Base-by-base conservation (phyloP, 1,139 yeast genomes). In the Sugiyamaella neomexicana region DNA sequence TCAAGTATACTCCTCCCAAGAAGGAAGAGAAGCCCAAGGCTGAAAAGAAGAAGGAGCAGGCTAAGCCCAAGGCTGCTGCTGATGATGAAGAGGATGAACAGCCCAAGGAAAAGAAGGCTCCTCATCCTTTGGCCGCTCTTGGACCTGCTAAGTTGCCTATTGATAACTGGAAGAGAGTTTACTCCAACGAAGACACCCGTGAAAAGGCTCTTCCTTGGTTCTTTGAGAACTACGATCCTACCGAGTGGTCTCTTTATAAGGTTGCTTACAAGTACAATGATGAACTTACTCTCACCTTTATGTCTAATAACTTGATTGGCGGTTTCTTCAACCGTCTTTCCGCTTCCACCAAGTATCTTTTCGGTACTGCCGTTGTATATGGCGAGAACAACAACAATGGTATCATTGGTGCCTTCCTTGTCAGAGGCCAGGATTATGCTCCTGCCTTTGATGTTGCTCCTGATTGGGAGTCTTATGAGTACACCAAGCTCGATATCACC, bases 371-470 rank as follows among this genome's bases (percentile, higher is more conserved):
- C 78, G 96, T 89, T 69, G 98, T 93, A 66, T 91, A 89, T 79
- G 99, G 99, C 77, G 97, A 88, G 80, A 89, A 90, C 90, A 91
- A 90, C 87, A 81, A 86, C 85, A 93, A 91, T 79, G 97, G 98
- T 80, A 91, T 93, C 73, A 79, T 89, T 67, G 97, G 97, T 80
- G 96, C 86, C 72, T 86, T 93, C 80, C 76, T 93, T 70, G 85
- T 93, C 71, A 89, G 98, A 79, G 99, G 99, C 70, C 90, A 93
- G 76, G 97, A 93, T 62, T 77, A 69, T 72, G 81, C 65, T 57
- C 96, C 97, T 72, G 99, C 97, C 62, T 90, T 93, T 71, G 88
- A 93, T 65, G 98, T 93, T 74, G 99, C 99, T 71, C 98, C 99
- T 76, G 99, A 93, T 79, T 90, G 96, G 96, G 99, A 93, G 79